Conservation (phyloP, 345 rosid genomes). For the Litchi chinensis region DNA sequence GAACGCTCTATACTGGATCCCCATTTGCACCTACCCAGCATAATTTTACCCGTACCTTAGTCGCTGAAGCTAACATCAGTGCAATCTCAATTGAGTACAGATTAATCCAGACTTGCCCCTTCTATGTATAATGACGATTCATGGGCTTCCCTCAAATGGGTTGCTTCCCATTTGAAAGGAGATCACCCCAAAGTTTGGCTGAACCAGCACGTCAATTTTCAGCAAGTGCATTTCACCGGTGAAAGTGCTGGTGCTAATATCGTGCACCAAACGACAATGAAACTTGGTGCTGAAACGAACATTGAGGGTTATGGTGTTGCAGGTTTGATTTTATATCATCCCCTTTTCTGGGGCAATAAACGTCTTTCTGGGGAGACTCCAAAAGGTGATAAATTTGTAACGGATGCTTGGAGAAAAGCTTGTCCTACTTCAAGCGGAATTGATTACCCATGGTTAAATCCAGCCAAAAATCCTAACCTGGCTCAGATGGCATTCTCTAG, state of each 20-base stretch:
- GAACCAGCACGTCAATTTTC: constrained; percentile 33
- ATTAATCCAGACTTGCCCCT: constrained; percentile 39
- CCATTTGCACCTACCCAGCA: constrained; percentile 33
- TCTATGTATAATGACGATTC: constrained; percentile 43
- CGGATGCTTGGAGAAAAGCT: constrained; percentile 31
- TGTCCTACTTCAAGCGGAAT: constrained; percentile 40
- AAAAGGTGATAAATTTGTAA: neutral
- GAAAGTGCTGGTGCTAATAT: constrained; percentile 47
- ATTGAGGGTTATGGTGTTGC: constrained; percentile 15
- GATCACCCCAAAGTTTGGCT: constrained; percentile 38
- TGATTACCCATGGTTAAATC: constrained; percentile 55
- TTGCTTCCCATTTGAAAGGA: constrained; percentile 11
- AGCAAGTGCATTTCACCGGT: constrained; percentile 31
- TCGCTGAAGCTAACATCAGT: constrained; percentile 24
- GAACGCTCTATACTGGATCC: constrained; percentile 32
- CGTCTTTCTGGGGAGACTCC: constrained; percentile 21
- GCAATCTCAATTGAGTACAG: constrained; percentile 39
- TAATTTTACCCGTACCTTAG: constrained; percentile 3
- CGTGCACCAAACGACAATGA: constrained; percentile 26
- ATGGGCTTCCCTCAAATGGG: neutral
- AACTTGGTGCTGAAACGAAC: constrained; percentile 15
- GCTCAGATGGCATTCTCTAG: constrained; percentile 5
- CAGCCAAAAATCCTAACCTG: constrained; percentile 4
- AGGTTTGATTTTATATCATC: constrained; percentile 29
- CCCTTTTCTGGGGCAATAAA: constrained; percentile 36